Percentiles rank a stretch among this genome's conserved stretches.
Evolutionary conservation across 73 alveolate genomes (phyloP).

Genomic region (Tetrahymena borealis): DNA sequence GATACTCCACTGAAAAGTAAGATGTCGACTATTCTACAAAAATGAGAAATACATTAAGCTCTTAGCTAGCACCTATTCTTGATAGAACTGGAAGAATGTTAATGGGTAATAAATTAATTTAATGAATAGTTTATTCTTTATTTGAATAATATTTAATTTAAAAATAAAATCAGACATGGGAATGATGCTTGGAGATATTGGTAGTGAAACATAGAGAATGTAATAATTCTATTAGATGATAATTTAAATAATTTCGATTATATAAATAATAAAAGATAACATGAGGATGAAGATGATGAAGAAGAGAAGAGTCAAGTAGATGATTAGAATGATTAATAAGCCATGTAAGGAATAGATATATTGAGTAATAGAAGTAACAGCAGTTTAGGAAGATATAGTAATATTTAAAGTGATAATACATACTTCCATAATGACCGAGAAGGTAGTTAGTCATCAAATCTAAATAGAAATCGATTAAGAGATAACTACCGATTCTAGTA

Average conservation of each 20-base stretch:
- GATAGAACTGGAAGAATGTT: conserved; percentile 71
- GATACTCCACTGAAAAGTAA: neutral
- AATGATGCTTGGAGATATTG: neutral
- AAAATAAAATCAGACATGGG: neutral
- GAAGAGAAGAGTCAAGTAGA: neutral
- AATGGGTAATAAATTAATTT: conserved; percentile 8
- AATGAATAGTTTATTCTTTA: too few relatives aligned
- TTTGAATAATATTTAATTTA: neutral
- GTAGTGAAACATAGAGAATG: neutral
- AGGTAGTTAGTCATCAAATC: neutral
- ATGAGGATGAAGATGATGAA: neutral
- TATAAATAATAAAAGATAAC: neutral
- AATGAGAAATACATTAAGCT: conserved; percentile 12
- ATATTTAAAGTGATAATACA: neutral
- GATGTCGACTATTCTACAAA: neutral
- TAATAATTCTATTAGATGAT: neutral
- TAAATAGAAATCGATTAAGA: neutral
- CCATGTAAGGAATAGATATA: neutral
- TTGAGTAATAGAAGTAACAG: neutral
- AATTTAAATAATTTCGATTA: neutral
- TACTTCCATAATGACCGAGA: neutral
- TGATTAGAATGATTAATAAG: neutral
- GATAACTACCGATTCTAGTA: neutral
- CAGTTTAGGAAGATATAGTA: neutral
- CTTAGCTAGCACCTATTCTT: conserved; percentile 66